Conservation (phyloP, 257 asterid genomes). For the Solanum bukasovii region DNA sequence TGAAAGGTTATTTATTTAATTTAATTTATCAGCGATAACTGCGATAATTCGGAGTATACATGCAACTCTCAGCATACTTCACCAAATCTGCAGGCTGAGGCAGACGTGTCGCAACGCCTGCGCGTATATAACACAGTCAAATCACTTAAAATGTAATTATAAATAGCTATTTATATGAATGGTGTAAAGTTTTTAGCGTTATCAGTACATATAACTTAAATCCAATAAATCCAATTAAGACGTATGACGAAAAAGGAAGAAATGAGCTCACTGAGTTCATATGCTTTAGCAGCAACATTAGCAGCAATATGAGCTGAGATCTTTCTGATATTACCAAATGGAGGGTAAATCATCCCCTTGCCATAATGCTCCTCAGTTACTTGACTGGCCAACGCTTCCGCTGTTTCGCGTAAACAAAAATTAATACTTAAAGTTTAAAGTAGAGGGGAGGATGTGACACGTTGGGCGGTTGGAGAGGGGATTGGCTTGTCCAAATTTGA, state of each 20-base stretch:
- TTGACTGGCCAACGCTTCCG: slow-evolving; percentile 90
- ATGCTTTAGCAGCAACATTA: slow-evolving; percentile 88
- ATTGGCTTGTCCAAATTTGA: background rate
- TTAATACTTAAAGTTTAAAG: background rate
- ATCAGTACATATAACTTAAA: background rate
- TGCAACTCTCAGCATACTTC: slow-evolving; percentile 93
- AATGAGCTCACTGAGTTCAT: slow-evolving; percentile 58
- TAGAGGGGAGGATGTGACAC: background rate
- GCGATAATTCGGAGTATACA: slow-evolving; percentile 79
- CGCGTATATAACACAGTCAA: background rate
- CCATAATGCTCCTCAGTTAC: slow-evolving; percentile 77
- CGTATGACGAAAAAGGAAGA: background rate
- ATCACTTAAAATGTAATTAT: background rate
- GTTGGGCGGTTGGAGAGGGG: background rate
- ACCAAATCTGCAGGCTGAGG: slow-evolving; percentile 80
- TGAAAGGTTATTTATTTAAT: background rate
- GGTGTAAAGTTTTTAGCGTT: background rate
- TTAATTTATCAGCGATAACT: slow-evolving; percentile 38
- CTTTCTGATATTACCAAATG: slow-evolving; percentile 62
- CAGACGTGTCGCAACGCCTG: slow-evolving; percentile 77
- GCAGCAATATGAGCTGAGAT: slow-evolving; percentile 92
- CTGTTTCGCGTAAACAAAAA: slow-evolving; percentile 30
- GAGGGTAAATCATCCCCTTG: slow-evolving; percentile 90
- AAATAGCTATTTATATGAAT: background rate
- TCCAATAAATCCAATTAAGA: background rate